Conservation (phyloP, 208 protist genomes). For the Trypanosoma mega region DNA sequence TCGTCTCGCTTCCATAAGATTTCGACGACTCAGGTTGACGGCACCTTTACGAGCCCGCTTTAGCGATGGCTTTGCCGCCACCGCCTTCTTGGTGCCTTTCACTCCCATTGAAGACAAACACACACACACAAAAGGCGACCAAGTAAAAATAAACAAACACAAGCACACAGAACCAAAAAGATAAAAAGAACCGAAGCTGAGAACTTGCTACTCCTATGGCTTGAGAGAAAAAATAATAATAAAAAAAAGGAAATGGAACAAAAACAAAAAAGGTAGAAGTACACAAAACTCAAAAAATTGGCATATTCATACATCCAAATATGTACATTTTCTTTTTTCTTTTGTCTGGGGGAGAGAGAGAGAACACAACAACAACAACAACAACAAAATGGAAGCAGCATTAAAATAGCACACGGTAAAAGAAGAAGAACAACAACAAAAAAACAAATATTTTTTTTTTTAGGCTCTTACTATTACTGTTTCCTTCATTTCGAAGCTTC, state of each 20-base stretch:
- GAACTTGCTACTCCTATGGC: neutral
- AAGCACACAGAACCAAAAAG: slow-evolving; percentile 8
- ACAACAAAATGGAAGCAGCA: neutral
- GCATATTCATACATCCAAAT: neutral
- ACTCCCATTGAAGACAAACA: neutral
- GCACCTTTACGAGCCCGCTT: slow-evolving; percentile 37
- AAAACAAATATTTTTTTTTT: too few species aligned
- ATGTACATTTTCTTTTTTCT: neutral
- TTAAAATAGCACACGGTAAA: too few species aligned
- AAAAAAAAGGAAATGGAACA: slow-evolving; percentile 2
- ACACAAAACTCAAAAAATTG: neutral
- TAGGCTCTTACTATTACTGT: too few species aligned
- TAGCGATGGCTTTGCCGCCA: neutral
- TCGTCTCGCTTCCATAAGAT: slow-evolving; percentile 62
- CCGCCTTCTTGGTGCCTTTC: neutral
- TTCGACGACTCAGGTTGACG: slow-evolving; percentile 79
- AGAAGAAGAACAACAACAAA: too few species aligned
- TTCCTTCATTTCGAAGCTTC: too few species aligned
- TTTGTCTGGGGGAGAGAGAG: too few species aligned
- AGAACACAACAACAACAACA: neutral
- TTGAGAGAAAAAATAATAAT: neutral
- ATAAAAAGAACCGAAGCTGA: slow-evolving; percentile 1
- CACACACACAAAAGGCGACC: too few species aligned
- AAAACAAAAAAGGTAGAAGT: neutral
- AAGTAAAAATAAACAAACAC: neutral